Evolutionary conservation across 108 stramenopile species (phyloP), one percentile per base, ranked within the genome.

Genomic region (Skeletonema potamos): DNA sequence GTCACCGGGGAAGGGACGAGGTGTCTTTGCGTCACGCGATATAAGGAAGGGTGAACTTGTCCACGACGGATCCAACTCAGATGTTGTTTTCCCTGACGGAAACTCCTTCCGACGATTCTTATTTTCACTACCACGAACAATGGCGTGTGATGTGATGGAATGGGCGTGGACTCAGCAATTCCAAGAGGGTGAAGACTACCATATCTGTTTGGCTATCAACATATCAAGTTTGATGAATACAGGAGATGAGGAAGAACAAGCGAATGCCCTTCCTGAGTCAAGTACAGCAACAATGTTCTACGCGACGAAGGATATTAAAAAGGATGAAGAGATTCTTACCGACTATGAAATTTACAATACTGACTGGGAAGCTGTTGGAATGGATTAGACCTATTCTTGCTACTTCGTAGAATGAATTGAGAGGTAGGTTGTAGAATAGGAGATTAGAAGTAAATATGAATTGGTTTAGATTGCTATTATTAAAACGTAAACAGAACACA

Each of bases 91-190:
- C 27, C 39, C 67, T 13, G 32, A 20, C 2, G 74, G 55, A 0
- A 10, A 10, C 5, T 17, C 66, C 1, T 76, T 39, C 30, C 67
- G 74, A 18, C 37, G 43, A 6, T 76, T 26, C 15, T 12, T 76
- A 20, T 57, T 61, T 63, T 13, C 22, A 17, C 24, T 70, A 20
- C 68, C 68, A 0, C 27, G 68, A 20, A 37, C 39, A 8, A 59
- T 22, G 68, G 74, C 74, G 2, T 76, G 74, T 36, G 74, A 76
- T 68, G 43, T 70, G 8, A 27, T 76, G n/a, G 56, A 69, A 20
- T 76, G 74, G 66, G 18, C 68, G 13, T 68, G 51, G 37, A 68
- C 67, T 24, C 57, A 69, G 27, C 57, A 76, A 27, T 51, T n/a
- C 22, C 20, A 32, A 20, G 58, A 58, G 39, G 46, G 60, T 0